Conservation (phyloP, 2,329 filamentous ascomycete species). For the Stagonosporopsis chrysanthemi region DNA sequence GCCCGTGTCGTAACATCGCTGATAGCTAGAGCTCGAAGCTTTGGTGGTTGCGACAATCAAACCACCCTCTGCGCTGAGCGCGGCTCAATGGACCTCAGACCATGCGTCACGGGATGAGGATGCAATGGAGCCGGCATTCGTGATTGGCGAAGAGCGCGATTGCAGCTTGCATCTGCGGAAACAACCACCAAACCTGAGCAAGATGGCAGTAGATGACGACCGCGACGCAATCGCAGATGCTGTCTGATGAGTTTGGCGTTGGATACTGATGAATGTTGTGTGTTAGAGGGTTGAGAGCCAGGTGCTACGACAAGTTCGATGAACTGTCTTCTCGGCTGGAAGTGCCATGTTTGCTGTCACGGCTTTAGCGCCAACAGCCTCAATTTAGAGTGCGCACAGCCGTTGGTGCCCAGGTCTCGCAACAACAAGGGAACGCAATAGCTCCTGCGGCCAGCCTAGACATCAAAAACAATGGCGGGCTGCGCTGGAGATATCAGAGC, state of each 20-base stretch:
- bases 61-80: slow-evolving; percentile 7
- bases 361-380: slow-evolving; percentile 12
- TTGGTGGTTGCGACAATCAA: not conserved
- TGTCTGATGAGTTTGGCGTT: slow-evolving; percentile 8
- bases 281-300: slow-evolving; percentile 14
- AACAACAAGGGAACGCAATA: not conserved
- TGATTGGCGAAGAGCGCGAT: slow-evolving; percentile 12
- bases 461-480: not conserved
- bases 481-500: not conserved
- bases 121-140: slow-evolving; percentile 12
- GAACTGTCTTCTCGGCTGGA: slow-evolving; percentile 12
- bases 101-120: slow-evolving; percentile 18
- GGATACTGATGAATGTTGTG: slow-evolving; percentile 12
- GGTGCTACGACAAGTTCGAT: slow-evolving; percentile 16
- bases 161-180: slow-evolving; percentile 2
- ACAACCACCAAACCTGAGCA: slow-evolving; percentile 3
- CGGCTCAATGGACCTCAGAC: slow-evolving; percentile 16
- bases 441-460: not conserved
- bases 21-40: not conserved
- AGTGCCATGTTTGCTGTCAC: slow-evolving; percentile 10
- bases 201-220: not conserved
- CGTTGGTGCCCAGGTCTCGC: not conserved
- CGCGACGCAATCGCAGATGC: slow-evolving; percentile 3
- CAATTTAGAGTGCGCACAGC: slow-evolving; percentile 3
- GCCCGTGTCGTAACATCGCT: not conserved